Percentiles rank a stretch among this genome's conserved stretches.
Evolutionary conservation across 345 rosid species (phyloP).

Genomic region (Nephelium lappaceum): DNA sequence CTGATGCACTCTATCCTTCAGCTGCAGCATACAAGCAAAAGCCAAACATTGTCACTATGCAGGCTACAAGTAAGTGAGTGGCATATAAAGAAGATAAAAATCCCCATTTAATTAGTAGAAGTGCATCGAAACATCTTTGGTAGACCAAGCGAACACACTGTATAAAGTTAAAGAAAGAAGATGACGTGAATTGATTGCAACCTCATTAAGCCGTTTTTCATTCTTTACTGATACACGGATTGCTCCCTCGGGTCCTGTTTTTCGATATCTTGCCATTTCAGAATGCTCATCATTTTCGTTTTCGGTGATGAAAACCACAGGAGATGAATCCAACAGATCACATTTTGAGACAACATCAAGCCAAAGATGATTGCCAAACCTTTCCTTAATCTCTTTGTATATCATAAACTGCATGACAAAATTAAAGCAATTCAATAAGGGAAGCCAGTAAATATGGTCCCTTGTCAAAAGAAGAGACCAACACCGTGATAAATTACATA

Average conservation of each 20-base stretch:
- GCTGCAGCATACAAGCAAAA: constrained; percentile 43
- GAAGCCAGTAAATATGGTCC: background rate
- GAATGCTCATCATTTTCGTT: constrained; percentile 43
- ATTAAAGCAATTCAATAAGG: background rate
- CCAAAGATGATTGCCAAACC: constrained; percentile 75
- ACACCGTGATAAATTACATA: background rate
- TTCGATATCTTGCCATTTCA: constrained; percentile 60
- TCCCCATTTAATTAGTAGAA: background rate
- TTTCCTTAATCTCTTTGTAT: constrained; percentile 77
- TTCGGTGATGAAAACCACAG: constrained; percentile 59
- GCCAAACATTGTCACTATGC: background rate
- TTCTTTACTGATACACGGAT: constrained; percentile 69
- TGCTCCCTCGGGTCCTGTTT: constrained; percentile 72
- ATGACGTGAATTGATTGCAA: constrained; percentile 18
- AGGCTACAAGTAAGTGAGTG: background rate
- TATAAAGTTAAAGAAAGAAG: constrained; percentile 7
- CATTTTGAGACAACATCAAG: constrained; percentile 88
- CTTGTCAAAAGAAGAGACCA: background rate
- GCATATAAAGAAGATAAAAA: background rate
- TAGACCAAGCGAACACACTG: background rate
- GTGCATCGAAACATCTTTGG: background rate
- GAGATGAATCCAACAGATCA: constrained; percentile 68
- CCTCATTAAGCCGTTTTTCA: constrained; percentile 73
- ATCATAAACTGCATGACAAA: constrained; percentile 60
- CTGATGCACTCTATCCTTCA: constrained; percentile 57